These are phyloP conservation scores for Suaeda aralocaspica DNA, from an alignment of 148 eudicot genomes.

Conservation along the genomic window DNA sequence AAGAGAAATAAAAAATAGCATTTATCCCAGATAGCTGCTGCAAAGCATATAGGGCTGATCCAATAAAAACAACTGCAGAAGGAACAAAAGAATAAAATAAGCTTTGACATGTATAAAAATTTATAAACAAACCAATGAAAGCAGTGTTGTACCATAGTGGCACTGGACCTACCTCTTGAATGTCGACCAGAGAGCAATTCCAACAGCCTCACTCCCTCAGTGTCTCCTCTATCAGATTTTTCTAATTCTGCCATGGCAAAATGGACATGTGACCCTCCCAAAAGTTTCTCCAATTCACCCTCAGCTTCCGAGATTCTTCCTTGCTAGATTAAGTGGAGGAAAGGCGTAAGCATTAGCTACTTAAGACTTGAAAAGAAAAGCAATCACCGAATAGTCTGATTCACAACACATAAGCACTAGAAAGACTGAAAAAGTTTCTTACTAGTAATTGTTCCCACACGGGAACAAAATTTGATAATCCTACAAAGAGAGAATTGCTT, in stretches of 20 bases:
- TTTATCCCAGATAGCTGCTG: constrained; percentile 99
- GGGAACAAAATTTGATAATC: too few relatives aligned
- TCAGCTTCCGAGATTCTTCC: constrained; percentile 83
- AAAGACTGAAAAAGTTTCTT: too few relatives aligned
- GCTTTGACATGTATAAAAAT: constrained; percentile 22
- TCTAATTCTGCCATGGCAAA: constrained; percentile 76
- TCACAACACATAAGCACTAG: neutral
- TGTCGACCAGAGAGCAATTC: constrained; percentile 81
- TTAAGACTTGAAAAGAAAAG: neutral
- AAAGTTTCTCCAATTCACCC: constrained; percentile 66
- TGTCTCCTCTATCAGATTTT: constrained; percentile 70
- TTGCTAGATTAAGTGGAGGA: constrained; percentile 36
- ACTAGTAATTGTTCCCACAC: too few relatives aligned
- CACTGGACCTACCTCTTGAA: constrained; percentile 59
- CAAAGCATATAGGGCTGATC: constrained; percentile 98
- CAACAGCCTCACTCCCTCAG: constrained; percentile 43
- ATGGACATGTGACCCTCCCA: constrained; percentile 65
- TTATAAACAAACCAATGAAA: neutral
- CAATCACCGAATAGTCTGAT: neutral
- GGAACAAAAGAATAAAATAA: constrained; percentile 49
- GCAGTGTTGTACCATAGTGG: constrained; percentile 10
- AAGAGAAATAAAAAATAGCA: constrained; percentile 97
- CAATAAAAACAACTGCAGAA: constrained; percentile 99
- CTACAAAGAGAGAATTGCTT: too few relatives aligned
- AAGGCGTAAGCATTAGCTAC: constrained; percentile 16